phyloP scores from a whole-genome alignment of 345 rosid genomes.

The Excoecaria cochinchinensis region DNA sequence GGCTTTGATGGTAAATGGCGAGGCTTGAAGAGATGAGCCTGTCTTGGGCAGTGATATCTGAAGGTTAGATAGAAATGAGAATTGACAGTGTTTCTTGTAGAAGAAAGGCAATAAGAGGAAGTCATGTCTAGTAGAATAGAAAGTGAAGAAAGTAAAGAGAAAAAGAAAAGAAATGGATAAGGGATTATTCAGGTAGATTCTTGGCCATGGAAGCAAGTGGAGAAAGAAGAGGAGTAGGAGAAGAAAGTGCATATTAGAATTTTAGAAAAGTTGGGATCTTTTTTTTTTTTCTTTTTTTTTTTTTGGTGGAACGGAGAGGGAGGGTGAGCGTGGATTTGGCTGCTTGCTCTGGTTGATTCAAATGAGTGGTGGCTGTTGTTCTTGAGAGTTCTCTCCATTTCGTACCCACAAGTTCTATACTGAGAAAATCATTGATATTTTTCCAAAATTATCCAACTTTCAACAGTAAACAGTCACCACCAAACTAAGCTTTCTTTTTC shows the following conservation, averaged over 20 bases:
- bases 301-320: not conserved
- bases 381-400: not conserved
- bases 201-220: slow-evolving; percentile 21
- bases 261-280: slow-evolving; percentile 4
- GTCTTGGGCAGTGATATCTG: slow-evolving; percentile 33
- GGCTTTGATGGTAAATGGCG: slow-evolving; percentile 30
- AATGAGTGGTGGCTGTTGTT: slow-evolving; percentile 37
- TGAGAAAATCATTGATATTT: not conserved
- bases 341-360: slow-evolving; percentile 22
- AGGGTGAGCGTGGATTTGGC: slow-evolving; percentile 23
- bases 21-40: slow-evolving; percentile 29
- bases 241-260: slow-evolving; percentile 11
- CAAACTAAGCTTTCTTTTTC: not conserved
- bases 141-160: not conserved
- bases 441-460: not conserved
- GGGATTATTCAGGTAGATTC: slow-evolving; percentile 25
- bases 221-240: slow-evolving; percentile 1
- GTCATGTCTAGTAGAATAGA: slow-evolving; percentile 42
- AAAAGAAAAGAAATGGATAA: slow-evolving; percentile 3
- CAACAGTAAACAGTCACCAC: not conserved
- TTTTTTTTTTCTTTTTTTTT: not conserved
- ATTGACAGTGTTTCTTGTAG: slow-evolving; percentile 45
- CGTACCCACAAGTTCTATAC: not conserved
- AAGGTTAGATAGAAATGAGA: slow-evolving; percentile 46
- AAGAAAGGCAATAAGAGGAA: slow-evolving; percentile 58